Evolutionary conservation across 2,329 filamentous ascomycete species (phyloP).

Genomic region (Fusarium globosum): DNA sequence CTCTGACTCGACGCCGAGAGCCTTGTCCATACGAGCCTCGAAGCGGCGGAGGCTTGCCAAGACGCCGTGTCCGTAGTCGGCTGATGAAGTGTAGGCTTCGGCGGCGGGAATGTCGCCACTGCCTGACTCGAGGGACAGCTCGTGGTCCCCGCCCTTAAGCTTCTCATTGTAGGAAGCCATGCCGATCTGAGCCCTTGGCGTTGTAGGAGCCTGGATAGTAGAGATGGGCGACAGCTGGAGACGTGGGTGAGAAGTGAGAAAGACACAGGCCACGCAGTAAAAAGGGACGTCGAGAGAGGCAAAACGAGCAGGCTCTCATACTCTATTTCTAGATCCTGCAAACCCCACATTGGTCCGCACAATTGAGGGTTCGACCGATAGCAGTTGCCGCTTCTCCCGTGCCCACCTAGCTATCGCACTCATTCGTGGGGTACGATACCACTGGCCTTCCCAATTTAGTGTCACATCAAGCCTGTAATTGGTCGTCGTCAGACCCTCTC

Average conservation of each 20-base stretch:
- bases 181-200: not conserved
- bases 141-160: constrained; percentile 1
- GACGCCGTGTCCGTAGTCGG: not conserved
- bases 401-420: not conserved
- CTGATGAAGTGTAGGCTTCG: not conserved
- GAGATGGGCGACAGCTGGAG: not conserved
- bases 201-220: not conserved
- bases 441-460: not conserved
- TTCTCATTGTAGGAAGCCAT: constrained; percentile 8
- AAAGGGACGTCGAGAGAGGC: not conserved
- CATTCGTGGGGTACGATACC: not conserved
- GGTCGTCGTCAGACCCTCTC: not conserved
- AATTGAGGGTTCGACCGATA: not conserved
- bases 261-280: not conserved
- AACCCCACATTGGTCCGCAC: not conserved
- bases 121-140: constrained; percentile 7
- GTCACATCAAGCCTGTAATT: not conserved
- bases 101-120: not conserved
- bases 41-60: constrained; percentile 9
- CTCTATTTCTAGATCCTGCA: not conserved
- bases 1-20: constrained; percentile 6
- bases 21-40: constrained; percentile 8
- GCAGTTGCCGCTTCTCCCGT: constrained; percentile 15
- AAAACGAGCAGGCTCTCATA: not conserved
- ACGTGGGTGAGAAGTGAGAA: not conserved